These are phyloP conservation scores for Dacryopinax primogenitus DNA, from an alignment of 768 basidiomycete species.

Conservation along the genomic window DNA sequence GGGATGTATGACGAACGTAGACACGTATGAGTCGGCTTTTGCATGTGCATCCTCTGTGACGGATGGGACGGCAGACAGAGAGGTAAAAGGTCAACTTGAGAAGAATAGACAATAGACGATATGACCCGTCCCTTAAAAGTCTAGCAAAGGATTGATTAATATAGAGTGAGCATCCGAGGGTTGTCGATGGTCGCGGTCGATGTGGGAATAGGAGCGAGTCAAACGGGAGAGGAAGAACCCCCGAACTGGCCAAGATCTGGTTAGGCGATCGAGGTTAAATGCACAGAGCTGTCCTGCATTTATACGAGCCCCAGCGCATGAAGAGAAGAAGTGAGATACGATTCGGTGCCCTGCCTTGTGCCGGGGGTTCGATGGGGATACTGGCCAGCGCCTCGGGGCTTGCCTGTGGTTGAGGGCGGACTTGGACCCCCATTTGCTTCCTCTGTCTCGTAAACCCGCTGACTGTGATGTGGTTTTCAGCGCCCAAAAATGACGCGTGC, in stretches of 20 bases:
- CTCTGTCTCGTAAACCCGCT: not conserved
- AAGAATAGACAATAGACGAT: not conserved
- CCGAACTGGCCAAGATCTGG: not conserved
- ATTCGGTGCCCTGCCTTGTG: not conserved
- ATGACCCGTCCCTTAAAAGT: not conserved
- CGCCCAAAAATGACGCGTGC: constrained; percentile 6
- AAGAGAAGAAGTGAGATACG: not conserved
- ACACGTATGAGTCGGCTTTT: not conserved
- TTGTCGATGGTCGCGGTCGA: not conserved
- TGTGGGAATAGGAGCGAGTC: not conserved
- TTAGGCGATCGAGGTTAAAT: not conserved
- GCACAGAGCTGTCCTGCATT: not conserved
- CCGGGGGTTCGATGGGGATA: not conserved
- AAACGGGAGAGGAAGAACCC: not conserved
- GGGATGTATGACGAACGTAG: not conserved
- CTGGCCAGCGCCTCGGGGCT: not conserved
- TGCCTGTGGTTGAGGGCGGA: not conserved
- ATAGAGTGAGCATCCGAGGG: not conserved
- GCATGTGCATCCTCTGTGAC: constrained; percentile 1
- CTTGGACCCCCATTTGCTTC: not conserved
- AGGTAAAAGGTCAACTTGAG: not conserved
- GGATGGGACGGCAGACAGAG: not conserved
- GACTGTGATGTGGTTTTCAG: not conserved
- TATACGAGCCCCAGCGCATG: not conserved
- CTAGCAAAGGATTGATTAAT: no score